Conservation (phyloP, 129 eudicot species). For the Kitagawia praeruptora region DNA sequence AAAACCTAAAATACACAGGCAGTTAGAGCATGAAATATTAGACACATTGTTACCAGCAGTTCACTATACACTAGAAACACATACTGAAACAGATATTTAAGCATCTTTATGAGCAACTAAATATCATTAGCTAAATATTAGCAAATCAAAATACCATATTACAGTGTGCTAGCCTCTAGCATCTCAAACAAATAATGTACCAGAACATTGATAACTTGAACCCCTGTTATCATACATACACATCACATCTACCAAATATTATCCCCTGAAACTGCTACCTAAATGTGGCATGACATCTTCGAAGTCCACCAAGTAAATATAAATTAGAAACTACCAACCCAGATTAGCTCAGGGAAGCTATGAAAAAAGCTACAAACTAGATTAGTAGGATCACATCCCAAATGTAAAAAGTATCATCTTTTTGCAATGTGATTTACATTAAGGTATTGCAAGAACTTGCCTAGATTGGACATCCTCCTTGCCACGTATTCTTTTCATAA, state of each 20-base stretch:
- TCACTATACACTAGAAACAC: neutral
- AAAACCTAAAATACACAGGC: neutral
- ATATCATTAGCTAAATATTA: neutral
- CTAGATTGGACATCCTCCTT: conserved; percentile 88
- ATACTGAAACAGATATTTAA: neutral
- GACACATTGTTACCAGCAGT: neutral
- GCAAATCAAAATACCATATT: neutral
- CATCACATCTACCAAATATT: neutral
- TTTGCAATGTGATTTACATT: neutral
- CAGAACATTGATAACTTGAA: neutral
- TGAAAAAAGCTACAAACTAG: neutral
- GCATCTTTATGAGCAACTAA: neutral
- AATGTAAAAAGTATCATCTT: neutral
- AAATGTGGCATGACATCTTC: neutral
- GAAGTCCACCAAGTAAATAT: neutral
- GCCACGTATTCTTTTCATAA: conserved; percentile 80
- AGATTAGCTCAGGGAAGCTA: neutral
- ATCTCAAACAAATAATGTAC: neutral
- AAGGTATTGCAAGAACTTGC: conserved; percentile 19
- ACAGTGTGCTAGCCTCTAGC: neutral
- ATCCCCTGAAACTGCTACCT: neutral
- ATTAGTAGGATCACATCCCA: neutral
- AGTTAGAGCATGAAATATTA: neutral
- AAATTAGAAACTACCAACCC: neutral
- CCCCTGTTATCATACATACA: neutral